Evolutionary conservation across 2,329 filamentous ascomycete genomes (phyloP).

Genomic region (Talaromyces marneffei): DNA sequence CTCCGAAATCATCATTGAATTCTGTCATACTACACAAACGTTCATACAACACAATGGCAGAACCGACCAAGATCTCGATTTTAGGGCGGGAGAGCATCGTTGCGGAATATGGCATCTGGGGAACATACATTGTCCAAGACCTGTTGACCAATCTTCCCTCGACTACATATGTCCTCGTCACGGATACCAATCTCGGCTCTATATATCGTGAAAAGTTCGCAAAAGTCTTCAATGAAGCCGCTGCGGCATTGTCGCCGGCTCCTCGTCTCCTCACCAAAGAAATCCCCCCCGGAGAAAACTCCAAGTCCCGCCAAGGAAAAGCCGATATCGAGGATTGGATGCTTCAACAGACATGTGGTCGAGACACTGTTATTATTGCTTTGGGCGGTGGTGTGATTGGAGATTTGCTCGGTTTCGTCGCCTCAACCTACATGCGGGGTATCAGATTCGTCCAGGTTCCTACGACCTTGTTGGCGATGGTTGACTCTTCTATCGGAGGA

Average conservation of each 20-base stretch:
- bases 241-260: slow-evolving; percentile 41
- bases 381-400: slow-evolving; percentile 95
- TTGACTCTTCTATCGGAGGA: slow-evolving; percentile 95
- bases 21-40: background rate
- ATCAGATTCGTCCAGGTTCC: slow-evolving; percentile 95
- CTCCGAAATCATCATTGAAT: background rate
- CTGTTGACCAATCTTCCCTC: slow-evolving; percentile 70
- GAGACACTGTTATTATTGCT: slow-evolving; percentile 91
- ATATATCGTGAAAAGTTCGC: slow-evolving; percentile 76
- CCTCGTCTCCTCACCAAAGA: slow-evolving; percentile 76
- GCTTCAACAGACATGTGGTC: slow-evolving; percentile 78
- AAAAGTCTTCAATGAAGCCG: slow-evolving; percentile 54
- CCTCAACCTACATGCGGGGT: slow-evolving; percentile 96
- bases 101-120: slow-evolving; percentile 87
- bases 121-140: slow-evolving; percentile 72
- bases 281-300: slow-evolving; percentile 86
- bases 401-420: slow-evolving; percentile 95
- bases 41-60: slow-evolving; percentile 23
- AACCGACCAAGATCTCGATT: slow-evolving; percentile 65
- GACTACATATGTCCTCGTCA: slow-evolving; percentile 92
- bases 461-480: slow-evolving; percentile 91
- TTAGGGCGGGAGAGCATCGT: slow-evolving; percentile 86
- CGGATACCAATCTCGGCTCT: slow-evolving; percentile 83
- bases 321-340: slow-evolving; percentile 97
- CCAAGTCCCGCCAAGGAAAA: slow-evolving; percentile 89